Evolutionary conservation across 2,329 filamentous ascomycete species (phyloP).

Genomic region (Aphanocladium album): DNA sequence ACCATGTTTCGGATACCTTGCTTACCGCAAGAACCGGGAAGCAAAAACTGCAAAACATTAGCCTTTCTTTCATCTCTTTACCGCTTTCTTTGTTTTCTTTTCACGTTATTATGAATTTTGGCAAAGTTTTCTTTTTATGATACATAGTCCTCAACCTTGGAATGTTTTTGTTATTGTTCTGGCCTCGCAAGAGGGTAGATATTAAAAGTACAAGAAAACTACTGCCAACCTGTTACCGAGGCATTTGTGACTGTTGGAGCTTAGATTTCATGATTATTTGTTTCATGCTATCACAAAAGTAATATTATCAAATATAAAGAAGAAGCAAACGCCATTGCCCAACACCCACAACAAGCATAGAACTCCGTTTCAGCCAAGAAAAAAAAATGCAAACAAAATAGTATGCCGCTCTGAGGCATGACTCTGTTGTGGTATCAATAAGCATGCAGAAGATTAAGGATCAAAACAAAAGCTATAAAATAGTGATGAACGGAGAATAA

Average conservation of each 20-base stretch:
- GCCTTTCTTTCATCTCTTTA: neutral
- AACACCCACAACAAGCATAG: neutral
- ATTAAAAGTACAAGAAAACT: neutral
- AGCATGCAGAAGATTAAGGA: neutral
- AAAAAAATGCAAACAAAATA: neutral
- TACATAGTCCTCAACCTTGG: constrained; percentile 8
- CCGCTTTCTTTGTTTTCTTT: neutral
- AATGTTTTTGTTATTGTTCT: neutral
- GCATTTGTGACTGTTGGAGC: neutral
- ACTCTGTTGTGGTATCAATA: neutral
- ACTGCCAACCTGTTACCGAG: neutral
- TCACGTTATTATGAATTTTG: constrained; percentile 2
- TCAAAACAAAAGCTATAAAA: neutral
- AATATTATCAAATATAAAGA: neutral
- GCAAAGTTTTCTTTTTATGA: neutral
- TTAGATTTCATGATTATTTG: neutral
- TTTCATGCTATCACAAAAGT: neutral
- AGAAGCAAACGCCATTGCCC: neutral
- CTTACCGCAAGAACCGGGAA: neutral
- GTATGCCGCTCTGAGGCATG: neutral
- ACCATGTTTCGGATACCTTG: neutral
- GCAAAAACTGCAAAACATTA: neutral
- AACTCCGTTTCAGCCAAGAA: neutral
- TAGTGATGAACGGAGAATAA: neutral
- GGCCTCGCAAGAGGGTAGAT: constrained; percentile 4